Evolutionary conservation across 2,329 filamentous ascomycete species (phyloP).

Genomic region (Meredithiella fracta): DNA sequence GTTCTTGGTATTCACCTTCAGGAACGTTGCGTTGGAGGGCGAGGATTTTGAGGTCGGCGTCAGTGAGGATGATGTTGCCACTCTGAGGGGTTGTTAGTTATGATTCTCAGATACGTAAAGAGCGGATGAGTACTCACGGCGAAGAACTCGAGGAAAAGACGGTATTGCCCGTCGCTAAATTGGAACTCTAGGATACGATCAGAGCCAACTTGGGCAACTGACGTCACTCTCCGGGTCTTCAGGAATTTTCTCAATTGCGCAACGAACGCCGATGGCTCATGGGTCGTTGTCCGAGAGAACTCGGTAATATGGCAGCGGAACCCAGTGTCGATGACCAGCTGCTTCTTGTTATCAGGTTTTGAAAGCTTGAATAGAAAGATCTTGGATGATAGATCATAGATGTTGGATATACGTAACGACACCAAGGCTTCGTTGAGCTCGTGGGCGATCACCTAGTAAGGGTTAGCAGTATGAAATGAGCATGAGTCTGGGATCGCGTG

Average conservation of each 20-base stretch:
- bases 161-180: constrained; percentile 82
- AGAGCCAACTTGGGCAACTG: constrained; percentile 71
- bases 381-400: constrained; percentile 90
- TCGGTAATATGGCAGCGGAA: constrained; percentile 91
- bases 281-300: constrained; percentile 74
- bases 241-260: constrained; percentile 71
- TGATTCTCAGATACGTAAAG: constrained; percentile 12
- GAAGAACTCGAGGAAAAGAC: constrained; percentile 87
- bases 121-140: constrained; percentile 29
- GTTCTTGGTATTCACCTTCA: constrained; percentile 70
- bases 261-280: constrained; percentile 73
- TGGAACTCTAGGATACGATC: constrained; percentile 84
- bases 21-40: constrained; percentile 64
- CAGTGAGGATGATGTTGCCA: constrained; percentile 86
- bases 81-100: constrained; percentile 26
- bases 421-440: constrained; percentile 69
- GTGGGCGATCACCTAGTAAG: constrained; percentile 66
- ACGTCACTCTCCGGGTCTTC: constrained; percentile 70
- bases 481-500: too few relatives aligned
- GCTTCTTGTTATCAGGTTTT: constrained; percentile 74
- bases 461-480: constrained; percentile 4
- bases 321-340: constrained; percentile 82
- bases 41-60: constrained; percentile 66
- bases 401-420: constrained; percentile 70
- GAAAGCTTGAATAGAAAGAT: constrained; percentile 93